phyloP scores from a whole-genome alignment of 495 filamentous ascomycete species.

The Aspergillus mulundensis region DNA sequence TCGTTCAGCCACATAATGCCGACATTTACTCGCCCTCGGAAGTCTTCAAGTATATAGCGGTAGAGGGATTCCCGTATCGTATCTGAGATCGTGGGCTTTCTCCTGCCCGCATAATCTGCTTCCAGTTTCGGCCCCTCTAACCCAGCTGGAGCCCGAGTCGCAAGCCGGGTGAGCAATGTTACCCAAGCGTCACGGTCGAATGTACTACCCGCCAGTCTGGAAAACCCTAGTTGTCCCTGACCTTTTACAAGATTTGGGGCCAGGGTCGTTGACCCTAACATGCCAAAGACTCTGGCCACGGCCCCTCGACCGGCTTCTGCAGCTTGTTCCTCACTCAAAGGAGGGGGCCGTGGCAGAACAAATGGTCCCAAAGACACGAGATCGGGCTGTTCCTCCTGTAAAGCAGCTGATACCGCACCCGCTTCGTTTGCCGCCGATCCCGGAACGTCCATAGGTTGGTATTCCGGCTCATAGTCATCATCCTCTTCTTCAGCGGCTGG shows the following conservation, averaged over 20 bases:
- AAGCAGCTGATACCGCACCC: constrained; percentile 58
- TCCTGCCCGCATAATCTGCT: constrained; percentile 16
- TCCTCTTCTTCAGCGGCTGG: constrained; percentile 62
- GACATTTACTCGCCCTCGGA: constrained; percentile 76
- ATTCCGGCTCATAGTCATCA: constrained; percentile 86
- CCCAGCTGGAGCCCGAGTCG: constrained; percentile 70
- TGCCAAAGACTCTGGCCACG: constrained; percentile 70
- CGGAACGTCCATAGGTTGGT: constrained; percentile 64
- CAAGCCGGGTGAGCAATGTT: constrained; percentile 77
- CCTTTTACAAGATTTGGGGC: constrained; percentile 46
- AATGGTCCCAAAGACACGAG: constrained; percentile 63
- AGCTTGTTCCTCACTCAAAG: constrained; percentile 63
- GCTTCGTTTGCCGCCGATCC: constrained; percentile 70
- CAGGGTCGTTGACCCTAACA: constrained; percentile 66
- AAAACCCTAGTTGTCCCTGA: constrained; percentile 57
- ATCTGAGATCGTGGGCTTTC: constrained; percentile 49
- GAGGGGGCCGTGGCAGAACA: constrained; percentile 72
- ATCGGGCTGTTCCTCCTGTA: constrained; percentile 46
- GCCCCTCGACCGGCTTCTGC: constrained; percentile 63
- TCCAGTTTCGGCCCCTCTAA: constrained; percentile 47
- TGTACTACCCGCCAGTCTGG: constrained; percentile 76
- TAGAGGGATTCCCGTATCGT: constrained; percentile 75
- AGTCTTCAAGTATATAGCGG: constrained; percentile 84
- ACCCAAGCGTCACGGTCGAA: constrained; percentile 91
- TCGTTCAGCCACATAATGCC: constrained; percentile 91